These are phyloP conservation scores for Boletellus emodensis DNA, from an alignment of 768 basidiomycete species.

Conservation along the genomic window DNA sequence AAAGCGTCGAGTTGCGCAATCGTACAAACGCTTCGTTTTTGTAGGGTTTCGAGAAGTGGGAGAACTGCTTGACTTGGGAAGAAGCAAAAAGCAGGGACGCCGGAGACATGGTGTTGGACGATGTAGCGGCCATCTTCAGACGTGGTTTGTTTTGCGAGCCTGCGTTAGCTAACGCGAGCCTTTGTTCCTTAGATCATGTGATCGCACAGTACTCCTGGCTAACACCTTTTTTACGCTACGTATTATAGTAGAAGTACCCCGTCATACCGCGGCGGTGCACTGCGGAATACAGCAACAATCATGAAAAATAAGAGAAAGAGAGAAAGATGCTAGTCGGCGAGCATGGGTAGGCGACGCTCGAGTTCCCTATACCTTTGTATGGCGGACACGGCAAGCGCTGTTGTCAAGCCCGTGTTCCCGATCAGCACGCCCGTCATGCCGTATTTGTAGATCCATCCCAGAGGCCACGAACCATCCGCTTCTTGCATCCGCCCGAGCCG, in stretches of 20 bases:
- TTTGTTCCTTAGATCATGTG: background rate
- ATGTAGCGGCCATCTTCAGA: background rate
- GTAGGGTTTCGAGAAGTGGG: slow-evolving; percentile 31
- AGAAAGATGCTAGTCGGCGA: too few relatives aligned
- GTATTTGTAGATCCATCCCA: slow-evolving; percentile 17
- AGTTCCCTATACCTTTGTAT: slow-evolving; percentile 11
- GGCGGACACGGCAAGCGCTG: slow-evolving; percentile 16
- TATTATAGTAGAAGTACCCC: too few relatives aligned
- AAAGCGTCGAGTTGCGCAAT: slow-evolving; percentile 36
- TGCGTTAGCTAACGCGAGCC: too few relatives aligned
- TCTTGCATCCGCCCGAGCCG: slow-evolving; percentile 15
- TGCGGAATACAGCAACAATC: too few relatives aligned
- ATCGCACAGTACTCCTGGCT: background rate
- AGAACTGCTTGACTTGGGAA: slow-evolving; percentile 17
- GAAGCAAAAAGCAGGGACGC: slow-evolving; percentile 23
- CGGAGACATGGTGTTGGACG: slow-evolving; percentile 16
- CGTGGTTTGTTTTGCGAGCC: too few relatives aligned
- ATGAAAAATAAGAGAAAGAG: too few relatives aligned
- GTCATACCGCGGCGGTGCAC: too few relatives aligned
- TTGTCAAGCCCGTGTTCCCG: slow-evolving; percentile 20
- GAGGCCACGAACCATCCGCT: slow-evolving; percentile 19
- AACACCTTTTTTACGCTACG: too few relatives aligned
- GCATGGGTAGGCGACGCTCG: slow-evolving; percentile 4
- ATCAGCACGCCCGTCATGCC: slow-evolving; percentile 1
- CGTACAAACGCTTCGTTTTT: slow-evolving; percentile 37